Base-by-base conservation (phyloP, 2,329 filamentous ascomycete genomes). In the Sodiomyces alkalinus region DNA sequence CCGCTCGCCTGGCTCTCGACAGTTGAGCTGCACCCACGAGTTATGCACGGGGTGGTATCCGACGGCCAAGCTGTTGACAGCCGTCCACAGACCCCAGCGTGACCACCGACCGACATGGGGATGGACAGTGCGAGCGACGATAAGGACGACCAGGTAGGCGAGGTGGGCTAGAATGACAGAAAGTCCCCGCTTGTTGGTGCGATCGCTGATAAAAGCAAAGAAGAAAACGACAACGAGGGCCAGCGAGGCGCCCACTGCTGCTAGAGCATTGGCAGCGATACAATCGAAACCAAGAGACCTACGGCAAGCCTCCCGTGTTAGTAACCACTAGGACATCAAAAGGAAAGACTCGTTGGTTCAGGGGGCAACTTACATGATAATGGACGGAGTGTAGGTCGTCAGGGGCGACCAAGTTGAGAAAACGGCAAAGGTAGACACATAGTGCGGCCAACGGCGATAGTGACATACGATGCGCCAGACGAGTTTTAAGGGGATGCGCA, bases 11-110 rank as follows among this genome's bases (percentile, higher is more conserved):
- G 56, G 39, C 12, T 56, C 56, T 10, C 45, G 47, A 36, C 62
- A 66, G 36, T 68, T 68, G 6, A 66, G 43, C 39, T 65, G 60
- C 12, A 63, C 46, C 62, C 62, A 68, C 0, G 58, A 53, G 41
- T 67, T 68, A 30, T 66, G 60, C 1, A 62, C 51, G 0, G 62
- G 62, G 40, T 68, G 63, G 35, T 67, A 68, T 0, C 62, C 58
- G 7, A 67, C 63, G 0, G 62, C 60, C 20, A 67, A 55, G 2
- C 46, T 47, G 40, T 68, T 67, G 3, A 66, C 51, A 0, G 49
- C 48, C 3, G 63, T 68, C 63, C 62, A 67, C 5, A 68, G 42
- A 0, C 52, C 60, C 47, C 58, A 64, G 8, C 53, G 52, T 6
- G 51, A 52, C 63, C 64, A 68, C 34, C 51, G 56, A 0, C 56